Evolutionary conservation across 305 asterid species (phyloP).

Genomic region (Fraxinus angustifolia): DNA sequence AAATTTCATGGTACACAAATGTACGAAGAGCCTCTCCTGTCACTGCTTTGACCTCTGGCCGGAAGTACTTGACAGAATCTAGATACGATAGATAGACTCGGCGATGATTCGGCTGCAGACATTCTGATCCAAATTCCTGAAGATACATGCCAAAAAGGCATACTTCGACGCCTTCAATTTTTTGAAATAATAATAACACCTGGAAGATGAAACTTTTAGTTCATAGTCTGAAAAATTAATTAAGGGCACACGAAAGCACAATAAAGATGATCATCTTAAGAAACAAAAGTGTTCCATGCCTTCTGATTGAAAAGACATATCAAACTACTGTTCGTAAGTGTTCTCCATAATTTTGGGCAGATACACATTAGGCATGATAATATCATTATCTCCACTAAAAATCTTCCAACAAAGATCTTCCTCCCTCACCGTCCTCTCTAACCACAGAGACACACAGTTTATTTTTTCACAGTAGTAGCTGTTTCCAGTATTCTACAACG

Average conservation of each 20-base stretch:
- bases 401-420: background rate
- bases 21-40: slow-evolving; percentile 98
- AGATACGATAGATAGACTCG: slow-evolving; percentile 95
- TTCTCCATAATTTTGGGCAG: background rate
- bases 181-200: slow-evolving; percentile 87
- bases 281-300: background rate
- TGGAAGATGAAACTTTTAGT: slow-evolving; percentile 39
- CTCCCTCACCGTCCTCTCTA: background rate
- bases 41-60: slow-evolving; percentile 88
- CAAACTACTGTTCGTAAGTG: background rate
- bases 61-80: slow-evolving; percentile 95
- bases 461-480: background rate
- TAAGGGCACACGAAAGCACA: slow-evolving; percentile 1
- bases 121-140: slow-evolving; percentile 97
- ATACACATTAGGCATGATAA: background rate
- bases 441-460: background rate
- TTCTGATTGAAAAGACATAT: background rate
- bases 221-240: background rate
- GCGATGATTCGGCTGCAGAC: slow-evolving; percentile 94
- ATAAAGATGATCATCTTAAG: slow-evolving; percentile 3
- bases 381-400: background rate
- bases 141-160: slow-evolving; percentile 98
- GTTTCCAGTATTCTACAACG: background rate
- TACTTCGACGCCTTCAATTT: slow-evolving; percentile 97
- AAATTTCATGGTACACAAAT: slow-evolving; percentile 91